These are phyloP conservation scores for Calocybe cyanea DNA, from an alignment of 768 basidiomycete genomes.

Conservation along the genomic window DNA sequence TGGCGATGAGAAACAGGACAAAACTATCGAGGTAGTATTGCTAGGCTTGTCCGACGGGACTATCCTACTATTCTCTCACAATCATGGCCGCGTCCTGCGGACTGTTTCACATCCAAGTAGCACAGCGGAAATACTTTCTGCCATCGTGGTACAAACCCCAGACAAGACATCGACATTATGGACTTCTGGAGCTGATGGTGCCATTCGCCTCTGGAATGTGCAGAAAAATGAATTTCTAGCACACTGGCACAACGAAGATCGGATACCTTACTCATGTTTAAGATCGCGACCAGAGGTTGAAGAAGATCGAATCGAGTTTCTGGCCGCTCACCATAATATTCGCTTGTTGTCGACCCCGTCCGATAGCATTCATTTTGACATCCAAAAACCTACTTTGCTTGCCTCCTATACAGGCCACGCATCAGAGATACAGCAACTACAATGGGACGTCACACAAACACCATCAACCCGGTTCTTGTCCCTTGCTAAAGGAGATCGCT, in stretches of 20 bases:
- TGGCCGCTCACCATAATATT: slow-evolving; percentile 61
- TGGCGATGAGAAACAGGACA: slow-evolving; percentile 20
- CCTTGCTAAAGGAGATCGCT: slow-evolving; percentile 58
- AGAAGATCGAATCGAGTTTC: slow-evolving; percentile 40
- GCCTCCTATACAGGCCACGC: slow-evolving; percentile 65
- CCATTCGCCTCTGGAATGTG: slow-evolving; percentile 55
- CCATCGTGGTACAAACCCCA: slow-evolving; percentile 30
- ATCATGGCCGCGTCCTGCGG: slow-evolving; percentile 50
- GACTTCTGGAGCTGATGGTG: slow-evolving; percentile 57
- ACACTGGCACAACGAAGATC: slow-evolving; percentile 55
- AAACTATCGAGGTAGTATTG: slow-evolving; percentile 41
- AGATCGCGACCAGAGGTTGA: slow-evolving; percentile 36
- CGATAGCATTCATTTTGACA: slow-evolving; percentile 21
- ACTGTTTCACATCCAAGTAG: slow-evolving; percentile 55
- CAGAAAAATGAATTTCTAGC: slow-evolving; percentile 43
- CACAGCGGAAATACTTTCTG: slow-evolving; percentile 47
- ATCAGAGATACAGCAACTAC: slow-evolving; percentile 46
- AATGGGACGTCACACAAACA: slow-evolving; percentile 44
- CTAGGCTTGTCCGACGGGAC: slow-evolving; percentile 61
- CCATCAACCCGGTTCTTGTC: slow-evolving; percentile 51
- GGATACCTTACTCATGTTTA: slow-evolving; percentile 54
- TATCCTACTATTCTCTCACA: slow-evolving; percentile 58
- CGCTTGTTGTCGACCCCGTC: slow-evolving; percentile 41
- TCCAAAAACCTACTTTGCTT: slow-evolving; percentile 40
- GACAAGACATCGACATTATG: slow-evolving; percentile 37